These are phyloP conservation scores for Talaromyces piceae DNA, from an alignment of 2,329 filamentous ascomycete genomes.

Conservation along the genomic window DNA sequence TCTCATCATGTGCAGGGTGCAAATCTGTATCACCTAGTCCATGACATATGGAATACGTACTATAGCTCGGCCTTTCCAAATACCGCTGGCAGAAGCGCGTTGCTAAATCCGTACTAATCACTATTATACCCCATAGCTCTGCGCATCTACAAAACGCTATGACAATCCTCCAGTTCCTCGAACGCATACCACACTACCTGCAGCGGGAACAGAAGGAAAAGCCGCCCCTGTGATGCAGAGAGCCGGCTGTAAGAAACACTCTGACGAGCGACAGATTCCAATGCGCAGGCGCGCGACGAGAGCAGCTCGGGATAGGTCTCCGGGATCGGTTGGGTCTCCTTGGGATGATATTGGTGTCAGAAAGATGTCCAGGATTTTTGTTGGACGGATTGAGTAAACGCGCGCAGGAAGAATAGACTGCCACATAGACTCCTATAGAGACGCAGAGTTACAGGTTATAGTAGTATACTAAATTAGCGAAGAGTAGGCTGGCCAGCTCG, in stretches of 20 bases:
- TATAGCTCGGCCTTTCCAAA: neutral
- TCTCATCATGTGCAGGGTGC: too few relatives aligned
- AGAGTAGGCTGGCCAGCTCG: neutral
- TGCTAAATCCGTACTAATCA: neutral
- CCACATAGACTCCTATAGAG: neutral
- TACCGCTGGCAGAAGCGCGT: neutral
- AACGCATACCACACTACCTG: neutral
- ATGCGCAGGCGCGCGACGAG: neutral
- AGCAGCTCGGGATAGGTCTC: neutral
- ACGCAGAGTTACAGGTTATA: neutral
- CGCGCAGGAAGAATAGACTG: neutral
- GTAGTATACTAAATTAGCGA: neutral
- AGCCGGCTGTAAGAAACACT: neutral
- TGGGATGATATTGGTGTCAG: neutral
- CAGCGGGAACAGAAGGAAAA: slow-evolving; percentile 1
- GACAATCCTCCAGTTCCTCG: neutral
- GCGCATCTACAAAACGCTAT: neutral
- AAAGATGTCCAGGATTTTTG: neutral
- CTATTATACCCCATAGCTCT: slow-evolving; percentile 1
- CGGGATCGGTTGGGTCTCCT: neutral
- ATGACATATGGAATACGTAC: neutral
- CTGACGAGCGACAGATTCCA: neutral
- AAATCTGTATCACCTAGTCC: too few relatives aligned
- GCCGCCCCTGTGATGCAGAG: neutral
- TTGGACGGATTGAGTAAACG: neutral